phyloP scores from a whole-genome alignment of 2,329 filamentous ascomycete species.

The Shiraia sp. region DNA sequence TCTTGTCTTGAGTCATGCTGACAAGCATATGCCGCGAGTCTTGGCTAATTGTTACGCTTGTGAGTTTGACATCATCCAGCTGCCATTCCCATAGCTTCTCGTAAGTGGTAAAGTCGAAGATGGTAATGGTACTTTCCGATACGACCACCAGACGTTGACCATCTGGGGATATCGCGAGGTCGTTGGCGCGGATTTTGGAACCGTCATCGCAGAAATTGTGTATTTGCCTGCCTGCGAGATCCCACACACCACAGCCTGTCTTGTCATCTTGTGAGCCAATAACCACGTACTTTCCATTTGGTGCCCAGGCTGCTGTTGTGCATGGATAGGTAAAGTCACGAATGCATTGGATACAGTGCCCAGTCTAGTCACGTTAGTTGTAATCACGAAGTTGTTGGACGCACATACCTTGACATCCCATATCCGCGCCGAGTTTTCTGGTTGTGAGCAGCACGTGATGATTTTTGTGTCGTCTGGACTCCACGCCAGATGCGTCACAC shows the following conservation, averaged over 20 bases:
- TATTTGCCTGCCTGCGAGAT: constrained; percentile 63
- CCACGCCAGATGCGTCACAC: constrained; percentile 83
- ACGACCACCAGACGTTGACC: constrained; percentile 80
- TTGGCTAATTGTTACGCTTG: constrained; percentile 77
- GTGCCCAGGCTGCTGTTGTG: constrained; percentile 86
- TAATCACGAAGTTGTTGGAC: too few relatives aligned
- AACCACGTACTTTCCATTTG: constrained; percentile 76
- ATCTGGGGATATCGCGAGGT: constrained; percentile 80
- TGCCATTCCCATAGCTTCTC: constrained; percentile 76
- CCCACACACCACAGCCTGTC: constrained; percentile 57
- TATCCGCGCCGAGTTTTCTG: constrained; percentile 69
- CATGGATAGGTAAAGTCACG: constrained; percentile 80
- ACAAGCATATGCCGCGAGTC: constrained; percentile 83
- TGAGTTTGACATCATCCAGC: constrained; percentile 69
- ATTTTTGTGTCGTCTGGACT: constrained; percentile 88
- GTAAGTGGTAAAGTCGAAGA: constrained; percentile 78
- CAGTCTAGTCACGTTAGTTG: constrained; percentile 29
- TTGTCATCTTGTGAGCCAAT: constrained; percentile 58
- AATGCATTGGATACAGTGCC: constrained; percentile 62
- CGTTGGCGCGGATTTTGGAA: constrained; percentile 72
- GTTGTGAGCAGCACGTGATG: constrained; percentile 75
- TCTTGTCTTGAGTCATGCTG: constrained; percentile 76
- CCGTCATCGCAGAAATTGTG: constrained; percentile 65
- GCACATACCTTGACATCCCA: constrained; percentile 65
- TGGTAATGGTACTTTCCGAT: constrained; percentile 71